Base-by-base conservation (phyloP, 495 filamentous ascomycete species). In the Penicillium taxi region DNA sequence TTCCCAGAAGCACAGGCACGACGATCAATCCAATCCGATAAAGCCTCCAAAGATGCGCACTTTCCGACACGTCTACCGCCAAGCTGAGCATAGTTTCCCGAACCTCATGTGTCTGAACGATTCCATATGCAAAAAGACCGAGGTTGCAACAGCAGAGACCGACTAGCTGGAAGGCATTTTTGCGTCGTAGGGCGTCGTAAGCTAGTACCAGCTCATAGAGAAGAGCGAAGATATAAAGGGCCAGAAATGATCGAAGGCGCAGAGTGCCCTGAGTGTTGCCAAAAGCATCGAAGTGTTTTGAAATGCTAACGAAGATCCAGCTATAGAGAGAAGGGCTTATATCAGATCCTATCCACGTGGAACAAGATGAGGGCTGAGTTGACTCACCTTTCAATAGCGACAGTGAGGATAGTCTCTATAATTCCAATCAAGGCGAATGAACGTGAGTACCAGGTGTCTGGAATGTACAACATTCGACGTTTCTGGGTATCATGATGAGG, bases 141-240 rank as follows among this genome's bases (percentile, higher is more conserved):
- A 44, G 11, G 22, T 52, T 52, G 25, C 49, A 52, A 5, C 49
- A 21, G 18, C 49, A 52, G 5, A 52, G 32, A 0, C 49, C 49
- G 19, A 46, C 26, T 6, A 52, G 36, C 14, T 52, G 49, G 12
- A 52, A 49, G 13, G 42, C 46, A 27, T 52, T 52, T 17, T 40
- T 49, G 9, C 45, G 49, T 21, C 45, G 41, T 22, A 52, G 19
- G 4, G 49, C 49, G 35, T 52, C 49, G 26, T 52, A 52, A 17
- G 45, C 42, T 5, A 52, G 42, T 4, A 12, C 41, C 5, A 52
- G 39, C 17, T 52, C 49, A 21, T 49, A 52, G 15, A 52, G 23
- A 19, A 52, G 35, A 2, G 49, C 49, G 28, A 52, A 52, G 5
- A 52, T 52, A 33, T 49, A 52, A 1, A 52, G 35, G 12, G 45